Conservation (phyloP, 2,329 filamentous ascomycete genomes). For the Biscogniauxia marginata region DNA sequence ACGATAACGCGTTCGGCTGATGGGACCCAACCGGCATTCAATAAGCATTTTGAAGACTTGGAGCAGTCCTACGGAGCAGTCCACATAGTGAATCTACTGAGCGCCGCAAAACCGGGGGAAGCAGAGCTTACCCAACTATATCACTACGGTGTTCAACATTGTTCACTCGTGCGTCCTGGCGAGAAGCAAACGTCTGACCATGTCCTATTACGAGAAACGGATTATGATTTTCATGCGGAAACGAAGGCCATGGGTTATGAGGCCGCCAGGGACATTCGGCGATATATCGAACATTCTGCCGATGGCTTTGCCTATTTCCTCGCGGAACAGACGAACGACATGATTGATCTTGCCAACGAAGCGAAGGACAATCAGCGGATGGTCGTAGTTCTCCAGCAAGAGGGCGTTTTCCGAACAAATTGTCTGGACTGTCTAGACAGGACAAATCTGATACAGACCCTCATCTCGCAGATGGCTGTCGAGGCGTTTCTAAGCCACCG, state of each 20-base stretch:
- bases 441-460: slow-evolving; percentile 93
- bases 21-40: slow-evolving; percentile 90
- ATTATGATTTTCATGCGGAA: slow-evolving; percentile 96
- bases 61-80: slow-evolving; percentile 85
- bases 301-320: slow-evolving; percentile 93
- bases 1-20: slow-evolving; percentile 83
- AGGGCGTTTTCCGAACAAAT: slow-evolving; percentile 94
- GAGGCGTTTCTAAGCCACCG: slow-evolving; percentile 79
- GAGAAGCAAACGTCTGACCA: slow-evolving; percentile 63
- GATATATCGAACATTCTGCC: slow-evolving; percentile 74
- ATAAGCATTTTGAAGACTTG: slow-evolving; percentile 90
- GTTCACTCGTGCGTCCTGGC: slow-evolving; percentile 63
- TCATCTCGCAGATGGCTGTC: slow-evolving; percentile 90
- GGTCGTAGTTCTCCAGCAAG: slow-evolving; percentile 81
- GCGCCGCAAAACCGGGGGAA: slow-evolving; percentile 82
- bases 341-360: slow-evolving; percentile 36
- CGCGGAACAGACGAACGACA: slow-evolving; percentile 67
- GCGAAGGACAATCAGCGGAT: slow-evolving; percentile 42
- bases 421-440: slow-evolving; percentile 94
- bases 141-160: slow-evolving; percentile 72
- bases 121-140: slow-evolving; percentile 80
- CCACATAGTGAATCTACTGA: slow-evolving; percentile 92
- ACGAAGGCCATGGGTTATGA: slow-evolving; percentile 88
- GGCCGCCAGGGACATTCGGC: slow-evolving; percentile 79
- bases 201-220: slow-evolving; percentile 73